A percentile compares a stretch with the other conserved stretches of the same genome.
Evolutionary conservation across 495 filamentous ascomycete genomes (phyloP).

Genomic region (Arthonia radiata): DNA sequence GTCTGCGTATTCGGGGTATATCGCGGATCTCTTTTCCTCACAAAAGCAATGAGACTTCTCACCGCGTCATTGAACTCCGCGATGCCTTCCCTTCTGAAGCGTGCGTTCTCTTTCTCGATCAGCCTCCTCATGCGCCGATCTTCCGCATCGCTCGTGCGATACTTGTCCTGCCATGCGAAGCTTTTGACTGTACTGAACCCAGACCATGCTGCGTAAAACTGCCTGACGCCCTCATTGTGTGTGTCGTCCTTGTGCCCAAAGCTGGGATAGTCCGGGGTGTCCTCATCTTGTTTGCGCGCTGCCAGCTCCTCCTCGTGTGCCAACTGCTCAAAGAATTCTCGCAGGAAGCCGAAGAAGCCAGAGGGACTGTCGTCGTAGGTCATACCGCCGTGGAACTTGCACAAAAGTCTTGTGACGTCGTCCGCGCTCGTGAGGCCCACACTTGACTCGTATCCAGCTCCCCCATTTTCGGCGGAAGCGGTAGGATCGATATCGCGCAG

Average conservation of each 20-base stretch:
- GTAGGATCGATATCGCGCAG: slow-evolving; percentile 31
- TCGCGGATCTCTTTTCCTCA: slow-evolving; percentile 78
- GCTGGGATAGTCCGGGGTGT: slow-evolving; percentile 39
- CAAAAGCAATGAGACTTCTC: slow-evolving; percentile 62
- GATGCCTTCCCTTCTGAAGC: slow-evolving; percentile 54
- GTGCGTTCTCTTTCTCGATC: slow-evolving; percentile 92
- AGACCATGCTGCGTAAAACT: slow-evolving; percentile 65
- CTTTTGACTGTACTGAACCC: slow-evolving; percentile 62
- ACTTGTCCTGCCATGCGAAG: slow-evolving; percentile 74
- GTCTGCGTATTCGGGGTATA: slow-evolving; percentile 42
- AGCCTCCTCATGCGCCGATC: slow-evolving; percentile 60
- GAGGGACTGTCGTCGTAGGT: slow-evolving; percentile 48
- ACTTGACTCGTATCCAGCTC: slow-evolving; percentile 31
- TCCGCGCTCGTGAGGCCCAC: slow-evolving; percentile 46
- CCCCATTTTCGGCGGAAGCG: slow-evolving; percentile 7
- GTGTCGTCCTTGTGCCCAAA: slow-evolving; percentile 49
- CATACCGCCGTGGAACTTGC: slow-evolving; percentile 48
- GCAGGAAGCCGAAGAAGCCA: slow-evolving; percentile 64
- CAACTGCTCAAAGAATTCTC: slow-evolving; percentile 50
- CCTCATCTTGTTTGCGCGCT: slow-evolving; percentile 36
- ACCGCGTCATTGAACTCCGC: slow-evolving; percentile 87
- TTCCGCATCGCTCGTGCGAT: slow-evolving; percentile 59
- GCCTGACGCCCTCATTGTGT: slow-evolving; percentile 44
- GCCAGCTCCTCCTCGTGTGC: slow-evolving; percentile 58
- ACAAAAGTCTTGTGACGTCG: slow-evolving; percentile 48